These are phyloP conservation scores for Rubus parviflorus DNA, from an alignment of 306 rosid genomes.

Conservation along the genomic window DNA sequence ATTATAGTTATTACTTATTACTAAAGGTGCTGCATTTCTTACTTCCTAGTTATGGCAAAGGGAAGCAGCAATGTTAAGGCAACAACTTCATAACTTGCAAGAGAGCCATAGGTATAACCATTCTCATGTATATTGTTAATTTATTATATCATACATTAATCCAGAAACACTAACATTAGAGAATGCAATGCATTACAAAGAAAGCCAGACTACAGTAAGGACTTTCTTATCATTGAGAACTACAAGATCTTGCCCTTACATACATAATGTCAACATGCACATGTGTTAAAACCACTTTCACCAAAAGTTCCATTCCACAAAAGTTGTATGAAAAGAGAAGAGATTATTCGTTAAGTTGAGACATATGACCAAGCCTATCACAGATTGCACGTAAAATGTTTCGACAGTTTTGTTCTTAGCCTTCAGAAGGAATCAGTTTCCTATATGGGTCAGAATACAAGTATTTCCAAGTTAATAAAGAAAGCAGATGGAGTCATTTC, in stretches of 20 bases:
- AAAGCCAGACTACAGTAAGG: background rate
- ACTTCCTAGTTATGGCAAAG: slow-evolving; percentile 78
- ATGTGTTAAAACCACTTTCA: background rate
- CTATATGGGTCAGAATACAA: background rate
- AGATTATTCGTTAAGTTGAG: background rate
- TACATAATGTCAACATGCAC: no score
- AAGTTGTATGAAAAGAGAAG: background rate
- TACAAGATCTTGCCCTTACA: background rate
- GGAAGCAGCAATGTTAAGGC: slow-evolving; percentile 82
- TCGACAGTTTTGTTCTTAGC: background rate
- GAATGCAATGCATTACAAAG: background rate
- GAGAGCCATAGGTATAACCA: slow-evolving; percentile 70
- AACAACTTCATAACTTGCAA: slow-evolving; percentile 73
- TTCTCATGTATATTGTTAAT: background rate
- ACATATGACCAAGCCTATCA: background rate
- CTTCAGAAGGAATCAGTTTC: background rate
- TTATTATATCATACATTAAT: background rate
- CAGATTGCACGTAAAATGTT: background rate
- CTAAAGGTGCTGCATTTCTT: slow-evolving; percentile 13
- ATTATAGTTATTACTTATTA: slow-evolving; percentile 13
- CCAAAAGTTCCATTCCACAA: background rate
- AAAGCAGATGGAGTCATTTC: background rate
- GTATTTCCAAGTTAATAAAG: background rate
- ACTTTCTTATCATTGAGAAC: background rate
- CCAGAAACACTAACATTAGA: background rate